Evolutionary conservation across 306 rosid species (phyloP).

Genomic region (Cucumis melo): DNA sequence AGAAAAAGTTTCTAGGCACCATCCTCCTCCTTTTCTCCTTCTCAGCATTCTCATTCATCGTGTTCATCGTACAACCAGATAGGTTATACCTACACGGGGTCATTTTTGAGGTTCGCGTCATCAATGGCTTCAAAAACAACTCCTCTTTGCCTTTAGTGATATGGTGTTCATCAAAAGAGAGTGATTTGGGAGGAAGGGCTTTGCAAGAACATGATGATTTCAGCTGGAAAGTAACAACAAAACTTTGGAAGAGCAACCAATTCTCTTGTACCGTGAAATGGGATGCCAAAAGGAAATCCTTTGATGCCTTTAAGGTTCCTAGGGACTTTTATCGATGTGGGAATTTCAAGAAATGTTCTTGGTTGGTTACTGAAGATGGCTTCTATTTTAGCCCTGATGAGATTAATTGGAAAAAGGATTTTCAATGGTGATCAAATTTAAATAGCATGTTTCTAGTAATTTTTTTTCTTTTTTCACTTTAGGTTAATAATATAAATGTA

Average conservation of each 20-base stretch:
- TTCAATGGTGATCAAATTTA: slow-evolving; percentile 40
- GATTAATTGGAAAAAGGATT: slow-evolving; percentile 60
- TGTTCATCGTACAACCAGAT: slow-evolving; percentile 18
- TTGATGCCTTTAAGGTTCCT: slow-evolving; percentile 61
- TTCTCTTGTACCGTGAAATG: slow-evolving; percentile 76
- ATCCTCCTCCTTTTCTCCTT: slow-evolving; percentile 7
- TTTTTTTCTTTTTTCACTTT: too few relatives aligned
- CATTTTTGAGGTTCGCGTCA: slow-evolving; percentile 45
- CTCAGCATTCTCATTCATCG: slow-evolving; percentile 16
- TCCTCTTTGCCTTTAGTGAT: slow-evolving; percentile 65
- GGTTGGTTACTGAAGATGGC: slow-evolving; percentile 64
- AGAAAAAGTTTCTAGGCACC: not conserved
- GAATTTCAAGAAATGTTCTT: slow-evolving; percentile 32
- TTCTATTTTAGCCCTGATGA: slow-evolving; percentile 74
- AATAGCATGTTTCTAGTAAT: not conserved
- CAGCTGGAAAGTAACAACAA: slow-evolving; percentile 46
- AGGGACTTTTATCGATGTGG: slow-evolving; percentile 54
- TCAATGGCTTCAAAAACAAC: slow-evolving; percentile 64
- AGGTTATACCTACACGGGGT: slow-evolving; percentile 10
- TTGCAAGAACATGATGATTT: slow-evolving; percentile 75
- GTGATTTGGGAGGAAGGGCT: slow-evolving; percentile 70
- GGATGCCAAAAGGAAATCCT: slow-evolving; percentile 44
- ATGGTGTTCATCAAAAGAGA: slow-evolving; percentile 57
- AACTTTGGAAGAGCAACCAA: slow-evolving; percentile 31
- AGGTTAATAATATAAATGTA: too few relatives aligned